These are phyloP conservation scores for Phaffomyces antillensis DNA, from an alignment of 805 yeast genomes.

Conservation along the genomic window DNA sequence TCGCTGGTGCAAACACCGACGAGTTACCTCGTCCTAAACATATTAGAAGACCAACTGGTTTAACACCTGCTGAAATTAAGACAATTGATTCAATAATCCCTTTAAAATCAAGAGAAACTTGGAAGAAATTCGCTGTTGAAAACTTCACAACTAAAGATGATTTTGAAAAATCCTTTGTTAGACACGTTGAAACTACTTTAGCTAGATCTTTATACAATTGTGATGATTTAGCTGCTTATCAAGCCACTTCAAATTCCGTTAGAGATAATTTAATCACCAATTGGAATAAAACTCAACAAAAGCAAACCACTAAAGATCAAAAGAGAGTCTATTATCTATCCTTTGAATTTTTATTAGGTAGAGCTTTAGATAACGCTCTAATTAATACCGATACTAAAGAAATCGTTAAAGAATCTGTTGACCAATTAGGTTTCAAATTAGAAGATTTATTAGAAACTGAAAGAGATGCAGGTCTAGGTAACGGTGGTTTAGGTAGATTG, in stretches of 20 bases:
- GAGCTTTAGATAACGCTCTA: slow-evolving; percentile 91
- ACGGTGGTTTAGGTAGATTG: slow-evolving; percentile 90
- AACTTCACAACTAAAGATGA: slow-evolving; percentile 41
- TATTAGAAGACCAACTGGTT: slow-evolving; percentile 80
- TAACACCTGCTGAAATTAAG: slow-evolving; percentile 83
- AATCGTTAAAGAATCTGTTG: slow-evolving; percentile 45
- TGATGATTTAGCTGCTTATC: slow-evolving; percentile 88
- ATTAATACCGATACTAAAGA: slow-evolving; percentile 70
- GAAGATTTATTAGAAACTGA: slow-evolving; percentile 83
- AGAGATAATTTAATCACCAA: slow-evolving; percentile 75
- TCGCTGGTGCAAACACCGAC: slow-evolving; percentile 10
- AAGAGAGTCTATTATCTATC: slow-evolving; percentile 84
- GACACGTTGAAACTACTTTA: slow-evolving; percentile 83
- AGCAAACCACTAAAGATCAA: slow-evolving; percentile 74
- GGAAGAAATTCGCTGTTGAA: slow-evolving; percentile 63
- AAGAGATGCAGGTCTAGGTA: slow-evolving; percentile 92
- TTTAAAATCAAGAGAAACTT: slow-evolving; percentile 61
- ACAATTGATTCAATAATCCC: slow-evolving; percentile 81
- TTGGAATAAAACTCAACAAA: slow-evolving; percentile 92
- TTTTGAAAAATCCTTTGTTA: slow-evolving; percentile 63
- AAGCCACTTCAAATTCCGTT: slow-evolving; percentile 73
- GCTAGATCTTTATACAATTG: slow-evolving; percentile 92
- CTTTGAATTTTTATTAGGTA: slow-evolving; percentile 87
- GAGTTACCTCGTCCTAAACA: slow-evolving; percentile 34
- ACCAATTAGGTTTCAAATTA: slow-evolving; percentile 76